These are phyloP conservation scores for Eimeria sp. DNA, from an alignment of 169 alveolate genomes.

Conservation along the genomic window DNA sequence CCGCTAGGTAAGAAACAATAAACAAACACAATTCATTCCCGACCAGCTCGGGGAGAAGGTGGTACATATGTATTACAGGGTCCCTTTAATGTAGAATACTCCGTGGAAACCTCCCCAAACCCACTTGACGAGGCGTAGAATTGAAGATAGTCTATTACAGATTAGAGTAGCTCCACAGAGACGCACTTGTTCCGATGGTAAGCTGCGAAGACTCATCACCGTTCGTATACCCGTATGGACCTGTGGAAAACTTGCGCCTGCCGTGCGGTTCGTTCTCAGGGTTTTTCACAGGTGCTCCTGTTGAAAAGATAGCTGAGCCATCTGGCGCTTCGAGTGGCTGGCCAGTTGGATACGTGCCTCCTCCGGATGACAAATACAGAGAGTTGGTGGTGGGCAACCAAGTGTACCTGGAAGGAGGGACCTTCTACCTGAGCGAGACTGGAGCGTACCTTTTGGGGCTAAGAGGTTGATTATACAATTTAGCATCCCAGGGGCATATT, in stretches of 20 bases:
- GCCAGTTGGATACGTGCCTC: conserved; percentile 82
- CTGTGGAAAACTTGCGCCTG: background rate
- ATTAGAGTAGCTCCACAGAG: too few species aligned
- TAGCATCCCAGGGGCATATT: background rate
- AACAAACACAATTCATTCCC: background rate
- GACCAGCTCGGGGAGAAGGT: too few species aligned
- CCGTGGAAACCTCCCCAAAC: too few species aligned
- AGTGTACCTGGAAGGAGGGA: conserved; percentile 74
- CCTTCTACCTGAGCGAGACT: conserved; percentile 79
- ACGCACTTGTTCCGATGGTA: too few species aligned
- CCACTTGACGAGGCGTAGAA: too few species aligned
- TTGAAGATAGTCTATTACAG: too few species aligned
- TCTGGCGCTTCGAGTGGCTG: background rate
- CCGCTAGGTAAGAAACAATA: background rate
- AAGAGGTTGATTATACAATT: background rate
- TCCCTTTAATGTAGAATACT: too few species aligned
- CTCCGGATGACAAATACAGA: conserved; percentile 60
- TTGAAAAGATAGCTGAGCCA: background rate
- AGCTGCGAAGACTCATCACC: background rate
- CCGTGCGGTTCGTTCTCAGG: background rate
- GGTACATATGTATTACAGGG: too few species aligned
- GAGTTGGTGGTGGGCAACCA: conserved; percentile 62
- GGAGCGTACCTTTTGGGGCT: conserved; percentile 82
- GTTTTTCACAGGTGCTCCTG: background rate
- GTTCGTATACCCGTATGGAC: background rate